These are phyloP conservation scores for Berberis vulgaris DNA, from an alignment of 164 flowering plant species.

Conservation along the genomic window DNA sequence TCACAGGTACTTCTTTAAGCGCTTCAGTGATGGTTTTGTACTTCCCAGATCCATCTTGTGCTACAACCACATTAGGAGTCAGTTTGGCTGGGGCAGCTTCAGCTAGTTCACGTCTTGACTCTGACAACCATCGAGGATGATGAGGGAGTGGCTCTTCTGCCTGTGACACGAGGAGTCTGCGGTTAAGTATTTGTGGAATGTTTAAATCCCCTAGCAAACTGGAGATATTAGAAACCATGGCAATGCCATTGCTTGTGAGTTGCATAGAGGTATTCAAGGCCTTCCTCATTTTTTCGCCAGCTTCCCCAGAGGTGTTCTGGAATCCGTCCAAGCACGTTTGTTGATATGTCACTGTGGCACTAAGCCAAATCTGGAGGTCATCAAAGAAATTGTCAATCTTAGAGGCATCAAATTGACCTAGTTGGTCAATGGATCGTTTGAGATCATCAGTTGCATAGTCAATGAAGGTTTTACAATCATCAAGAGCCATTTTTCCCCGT, in stretches of 20 bases:
- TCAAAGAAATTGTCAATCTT: conserved; percentile 14
- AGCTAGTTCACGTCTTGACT: background rate
- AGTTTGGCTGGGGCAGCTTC: background rate
- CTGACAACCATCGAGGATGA: too few species aligned
- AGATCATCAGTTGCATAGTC: too few species aligned
- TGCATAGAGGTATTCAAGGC: background rate
- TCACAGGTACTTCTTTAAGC: conserved; percentile 26
- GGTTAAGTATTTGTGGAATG: background rate
- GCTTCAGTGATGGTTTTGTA: conserved; percentile 39
- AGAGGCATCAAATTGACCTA: background rate
- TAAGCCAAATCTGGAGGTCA: conserved; percentile 25
- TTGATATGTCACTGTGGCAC: conserved; percentile 25
- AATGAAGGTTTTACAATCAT: too few species aligned
- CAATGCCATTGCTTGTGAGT: background rate
- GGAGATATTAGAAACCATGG: background rate
- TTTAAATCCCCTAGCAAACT: background rate
- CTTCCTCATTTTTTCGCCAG: background rate
- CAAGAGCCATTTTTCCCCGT: too few species aligned
- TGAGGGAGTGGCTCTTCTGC: too few species aligned
- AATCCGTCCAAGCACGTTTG: conserved; percentile 32
- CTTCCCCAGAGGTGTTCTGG: conserved; percentile 7
- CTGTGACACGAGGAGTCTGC: background rate
- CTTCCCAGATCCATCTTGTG: conserved; percentile 53
- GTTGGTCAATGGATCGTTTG: background rate
- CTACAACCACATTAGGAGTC: conserved; percentile 45